Evolutionary conservation across 306 rosid species (phyloP).

Genomic region (Fagus crenata): DNA sequence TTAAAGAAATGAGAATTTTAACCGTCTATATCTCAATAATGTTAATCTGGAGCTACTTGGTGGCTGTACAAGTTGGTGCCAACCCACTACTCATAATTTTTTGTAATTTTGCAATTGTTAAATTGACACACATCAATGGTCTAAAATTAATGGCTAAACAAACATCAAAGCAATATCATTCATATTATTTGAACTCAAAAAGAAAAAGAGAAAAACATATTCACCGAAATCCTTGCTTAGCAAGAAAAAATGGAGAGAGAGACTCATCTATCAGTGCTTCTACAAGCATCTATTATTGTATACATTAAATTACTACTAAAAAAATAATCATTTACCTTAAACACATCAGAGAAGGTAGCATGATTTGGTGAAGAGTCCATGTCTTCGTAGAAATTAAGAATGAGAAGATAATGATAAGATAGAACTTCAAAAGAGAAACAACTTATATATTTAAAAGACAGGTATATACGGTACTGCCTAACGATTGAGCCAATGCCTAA

Average conservation of each 20-base stretch:
- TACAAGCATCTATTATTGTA: neutral
- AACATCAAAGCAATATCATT: neutral
- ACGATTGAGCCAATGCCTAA: conserved; percentile 40
- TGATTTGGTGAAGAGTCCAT: conserved; percentile 42
- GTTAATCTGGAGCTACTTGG: too few species aligned
- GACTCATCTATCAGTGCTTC: conserved; percentile 3
- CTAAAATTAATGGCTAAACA: too few species aligned
- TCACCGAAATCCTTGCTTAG: neutral
- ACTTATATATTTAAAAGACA: neutral
- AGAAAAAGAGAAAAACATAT: neutral
- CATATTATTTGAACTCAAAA: neutral
- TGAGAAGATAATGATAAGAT: conserved; percentile 4
- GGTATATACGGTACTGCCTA: neutral
- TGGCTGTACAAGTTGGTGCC: too few species aligned
- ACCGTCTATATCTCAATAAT: too few species aligned
- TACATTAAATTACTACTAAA: neutral
- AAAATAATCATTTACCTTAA: conserved; percentile 25
- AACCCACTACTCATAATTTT: too few species aligned
- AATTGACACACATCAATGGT: too few species aligned
- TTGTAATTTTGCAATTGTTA: too few species aligned
- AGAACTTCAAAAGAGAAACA: conserved; percentile 4
- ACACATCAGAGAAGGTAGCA: conserved; percentile 29
- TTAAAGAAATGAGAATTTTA: too few species aligned
- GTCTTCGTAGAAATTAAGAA: neutral
- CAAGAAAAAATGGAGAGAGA: neutral